These are phyloP conservation scores for Picea mariana DNA, from an alignment of 83 land plant species.

Conservation along the genomic window DNA sequence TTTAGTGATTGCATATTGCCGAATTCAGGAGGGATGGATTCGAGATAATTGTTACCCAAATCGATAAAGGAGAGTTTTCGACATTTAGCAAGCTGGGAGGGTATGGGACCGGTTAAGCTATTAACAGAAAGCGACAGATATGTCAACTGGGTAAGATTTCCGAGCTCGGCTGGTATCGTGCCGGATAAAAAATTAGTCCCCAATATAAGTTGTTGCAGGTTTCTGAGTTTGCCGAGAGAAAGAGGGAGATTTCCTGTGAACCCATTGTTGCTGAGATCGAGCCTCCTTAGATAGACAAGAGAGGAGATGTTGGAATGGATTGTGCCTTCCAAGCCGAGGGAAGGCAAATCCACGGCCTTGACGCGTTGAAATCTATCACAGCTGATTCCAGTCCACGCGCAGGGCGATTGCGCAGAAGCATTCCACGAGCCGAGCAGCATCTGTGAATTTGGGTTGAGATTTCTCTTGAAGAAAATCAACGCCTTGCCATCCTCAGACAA, in stretches of 20 bases:
- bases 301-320: slow-evolving; percentile 16
- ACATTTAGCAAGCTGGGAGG: slow-evolving; percentile 11
- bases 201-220: slow-evolving; percentile 4
- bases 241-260: slow-evolving; percentile 19
- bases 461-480: background rate
- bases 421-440: background rate
- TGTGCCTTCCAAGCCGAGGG: slow-evolving; percentile 13
- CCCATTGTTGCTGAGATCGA: slow-evolving; percentile 20
- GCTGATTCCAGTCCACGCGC: slow-evolving; percentile 18
- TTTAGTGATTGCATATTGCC: background rate
- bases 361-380: slow-evolving; percentile 9
- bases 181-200: slow-evolving; percentile 1
- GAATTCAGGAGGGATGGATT: background rate
- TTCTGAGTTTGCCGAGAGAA: slow-evolving; percentile 17
- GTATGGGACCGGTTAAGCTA: slow-evolving; percentile 15
- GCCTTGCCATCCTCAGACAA: background rate
- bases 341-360: background rate
- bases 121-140: background rate
- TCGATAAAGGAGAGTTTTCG: background rate
- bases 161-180: slow-evolving; percentile 11
- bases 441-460: background rate
- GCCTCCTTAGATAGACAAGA: slow-evolving; percentile 7
- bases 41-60: background rate
- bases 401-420: background rate
- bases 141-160: background rate